These are phyloP conservation scores for Wallemia mellicola DNA, from an alignment of 1,284 basidiomycete genomes.

Conservation along the genomic window DNA sequence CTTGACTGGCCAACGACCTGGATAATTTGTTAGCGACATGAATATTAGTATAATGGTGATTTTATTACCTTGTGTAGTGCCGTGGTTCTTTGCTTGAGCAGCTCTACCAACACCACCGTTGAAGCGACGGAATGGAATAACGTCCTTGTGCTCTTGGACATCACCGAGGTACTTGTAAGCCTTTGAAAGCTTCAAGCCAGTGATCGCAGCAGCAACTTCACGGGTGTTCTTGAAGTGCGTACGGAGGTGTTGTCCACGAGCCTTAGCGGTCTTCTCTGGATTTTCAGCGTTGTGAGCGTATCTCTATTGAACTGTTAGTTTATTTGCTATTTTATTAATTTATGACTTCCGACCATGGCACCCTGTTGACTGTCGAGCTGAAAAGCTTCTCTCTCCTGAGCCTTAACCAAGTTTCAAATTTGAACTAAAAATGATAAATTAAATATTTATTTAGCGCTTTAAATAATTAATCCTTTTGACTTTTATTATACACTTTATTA, in stretches of 20 bases:
- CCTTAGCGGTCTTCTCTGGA: constrained; percentile 28
- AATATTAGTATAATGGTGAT: too few species aligned
- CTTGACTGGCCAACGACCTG: constrained; percentile 99
- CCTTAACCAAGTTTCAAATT: too few species aligned
- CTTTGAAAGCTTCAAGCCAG: constrained; percentile 78
- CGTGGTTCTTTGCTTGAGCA: constrained; percentile 91
- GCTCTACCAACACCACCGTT: constrained; percentile 90
- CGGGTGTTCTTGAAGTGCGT: constrained; percentile 99
- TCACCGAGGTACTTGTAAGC: constrained; percentile 83
- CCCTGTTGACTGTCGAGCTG: too few species aligned
- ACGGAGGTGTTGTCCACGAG: constrained; percentile 86
- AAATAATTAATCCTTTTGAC: background rate
- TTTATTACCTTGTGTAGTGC: constrained; percentile 69
- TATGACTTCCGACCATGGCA: too few species aligned
- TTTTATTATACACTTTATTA: too few species aligned
- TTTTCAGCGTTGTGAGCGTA: constrained; percentile 1
- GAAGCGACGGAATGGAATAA: constrained; percentile 91
- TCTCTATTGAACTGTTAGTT: too few species aligned
- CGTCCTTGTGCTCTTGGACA: constrained; percentile 86
- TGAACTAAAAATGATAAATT: background rate
- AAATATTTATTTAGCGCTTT: background rate
- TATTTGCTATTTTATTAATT: too few species aligned
- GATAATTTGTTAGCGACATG: constrained; percentile 9
- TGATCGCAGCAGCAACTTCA: constrained; percentile 62
- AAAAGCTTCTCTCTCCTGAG: too few species aligned